Evolutionary conservation across 768 basidiomycete species (phyloP).

Genomic region (Holtermannia corniformis): DNA sequence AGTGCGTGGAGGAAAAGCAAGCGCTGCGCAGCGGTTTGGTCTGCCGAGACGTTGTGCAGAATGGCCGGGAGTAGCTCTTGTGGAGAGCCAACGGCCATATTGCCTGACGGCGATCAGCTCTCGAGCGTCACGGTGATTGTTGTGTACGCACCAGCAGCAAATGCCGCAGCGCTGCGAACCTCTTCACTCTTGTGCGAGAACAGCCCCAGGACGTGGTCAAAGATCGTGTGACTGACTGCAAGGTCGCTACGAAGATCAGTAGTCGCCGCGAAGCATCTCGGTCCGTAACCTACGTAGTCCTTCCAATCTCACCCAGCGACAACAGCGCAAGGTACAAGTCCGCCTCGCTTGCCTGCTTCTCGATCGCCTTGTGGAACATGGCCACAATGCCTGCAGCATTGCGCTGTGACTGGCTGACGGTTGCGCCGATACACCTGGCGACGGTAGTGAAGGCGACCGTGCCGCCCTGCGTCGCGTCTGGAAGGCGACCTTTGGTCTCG

Average conservation of each 20-base stretch:
- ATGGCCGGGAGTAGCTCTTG: constrained; percentile 77
- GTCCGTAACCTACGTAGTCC: constrained; percentile 58
- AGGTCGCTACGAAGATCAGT: constrained; percentile 61
- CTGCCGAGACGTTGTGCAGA: constrained; percentile 51
- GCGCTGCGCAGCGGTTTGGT: constrained; percentile 55
- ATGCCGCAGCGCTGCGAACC: constrained; percentile 79
- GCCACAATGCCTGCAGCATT: constrained; percentile 75
- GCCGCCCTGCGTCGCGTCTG: constrained; percentile 34
- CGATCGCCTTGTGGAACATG: constrained; percentile 71
- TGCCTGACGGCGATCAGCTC: constrained; percentile 49
- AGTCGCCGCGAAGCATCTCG: background rate
- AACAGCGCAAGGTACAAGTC: constrained; percentile 73
- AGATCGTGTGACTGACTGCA: constrained; percentile 67
- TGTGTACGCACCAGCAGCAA: constrained; percentile 63
- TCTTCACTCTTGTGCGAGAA: constrained; percentile 76
- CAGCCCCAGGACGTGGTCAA: constrained; percentile 60
- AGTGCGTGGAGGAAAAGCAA: constrained; percentile 81
- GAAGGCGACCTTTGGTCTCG: constrained; percentile 45
- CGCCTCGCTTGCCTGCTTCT: constrained; percentile 59
- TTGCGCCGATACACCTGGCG: constrained; percentile 73
- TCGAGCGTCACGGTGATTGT: too few species aligned
- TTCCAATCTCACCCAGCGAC: constrained; percentile 85
- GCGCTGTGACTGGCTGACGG: constrained; percentile 60
- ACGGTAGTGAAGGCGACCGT: constrained; percentile 50
- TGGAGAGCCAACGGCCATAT: constrained; percentile 89